Conservation (phyloP, 78 protist species). For the Speleostelium caveatum region DNA sequence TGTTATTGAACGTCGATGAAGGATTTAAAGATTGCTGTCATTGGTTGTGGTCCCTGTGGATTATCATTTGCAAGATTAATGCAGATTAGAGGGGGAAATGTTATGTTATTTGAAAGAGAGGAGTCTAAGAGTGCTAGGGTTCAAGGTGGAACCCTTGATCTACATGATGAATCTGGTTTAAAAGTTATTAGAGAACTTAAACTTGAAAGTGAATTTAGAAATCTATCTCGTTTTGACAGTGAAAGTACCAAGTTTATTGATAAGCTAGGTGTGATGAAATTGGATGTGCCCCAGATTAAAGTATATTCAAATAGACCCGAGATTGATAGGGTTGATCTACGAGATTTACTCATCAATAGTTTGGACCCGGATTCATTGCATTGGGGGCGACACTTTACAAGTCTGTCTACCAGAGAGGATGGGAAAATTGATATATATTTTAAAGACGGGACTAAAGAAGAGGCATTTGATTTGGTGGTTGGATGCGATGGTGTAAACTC, state of each 20-base stretch:
- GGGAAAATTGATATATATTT: background rate
- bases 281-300: slow-evolving; percentile 7
- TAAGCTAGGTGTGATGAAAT: background rate
- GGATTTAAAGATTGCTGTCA: slow-evolving; percentile 24
- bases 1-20: no score
- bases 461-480: slow-evolving; percentile 27
- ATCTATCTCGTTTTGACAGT: slow-evolving; percentile 12
- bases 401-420: background rate
- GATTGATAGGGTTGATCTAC: slow-evolving; percentile 39
- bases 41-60: slow-evolving; percentile 49
- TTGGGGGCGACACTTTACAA: slow-evolving; percentile 12
- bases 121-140: slow-evolving; percentile 1
- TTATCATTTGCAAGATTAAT: slow-evolving; percentile 15
- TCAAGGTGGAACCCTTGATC: slow-evolving; percentile 45
- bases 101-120: slow-evolving; percentile 39
- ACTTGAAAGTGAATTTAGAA: background rate
- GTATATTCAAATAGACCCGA: slow-evolving; percentile 11
- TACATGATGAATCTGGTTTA: slow-evolving; percentile 43
- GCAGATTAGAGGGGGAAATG: slow-evolving; percentile 9
- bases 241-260: slow-evolving; percentile 1
- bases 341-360: slow-evolving; percentile 23
- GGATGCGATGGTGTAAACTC: slow-evolving; percentile 59
- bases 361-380: background rate
- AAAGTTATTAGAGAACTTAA: background rate
- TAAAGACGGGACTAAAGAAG: slow-evolving; percentile 9